Evolutionary conservation across 345 rosid genomes (phyloP).

Genomic region (Stellera chamaejasme): DNA sequence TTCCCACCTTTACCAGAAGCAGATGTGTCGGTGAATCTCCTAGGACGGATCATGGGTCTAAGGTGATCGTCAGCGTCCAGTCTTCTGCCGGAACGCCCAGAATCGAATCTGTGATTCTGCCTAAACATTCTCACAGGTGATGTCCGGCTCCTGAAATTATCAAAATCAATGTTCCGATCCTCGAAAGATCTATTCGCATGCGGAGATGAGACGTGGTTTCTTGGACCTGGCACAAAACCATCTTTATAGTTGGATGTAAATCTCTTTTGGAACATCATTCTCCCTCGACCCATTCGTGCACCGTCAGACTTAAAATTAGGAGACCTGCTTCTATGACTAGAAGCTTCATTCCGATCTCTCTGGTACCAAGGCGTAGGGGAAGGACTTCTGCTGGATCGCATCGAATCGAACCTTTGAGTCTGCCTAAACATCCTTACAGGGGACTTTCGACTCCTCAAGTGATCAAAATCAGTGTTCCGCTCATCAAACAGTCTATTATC

Average conservation of each 20-base stretch:
- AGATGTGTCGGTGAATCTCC: slow-evolving; percentile 19
- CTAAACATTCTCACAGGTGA: slow-evolving; percentile 26
- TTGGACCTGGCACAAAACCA: slow-evolving; percentile 27
- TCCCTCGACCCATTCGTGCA: slow-evolving; percentile 26
- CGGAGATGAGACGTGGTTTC: slow-evolving; percentile 26
- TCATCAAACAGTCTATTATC: slow-evolving; percentile 30
- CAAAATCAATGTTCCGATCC: slow-evolving; percentile 24
- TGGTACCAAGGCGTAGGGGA: slow-evolving; percentile 26
- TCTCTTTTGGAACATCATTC: slow-evolving; percentile 35
- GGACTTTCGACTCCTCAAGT: slow-evolving; percentile 30
- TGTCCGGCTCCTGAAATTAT: slow-evolving; percentile 29
- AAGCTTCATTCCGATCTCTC: slow-evolving; percentile 26
- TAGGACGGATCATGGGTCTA: slow-evolving; percentile 19
- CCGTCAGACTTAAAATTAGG: slow-evolving; percentile 28
- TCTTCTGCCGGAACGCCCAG: slow-evolving; percentile 17
- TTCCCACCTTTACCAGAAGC: slow-evolving; percentile 18
- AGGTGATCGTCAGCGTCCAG: slow-evolving; percentile 16
- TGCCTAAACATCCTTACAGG: slow-evolving; percentile 24
- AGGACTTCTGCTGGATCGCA: slow-evolving; percentile 19
- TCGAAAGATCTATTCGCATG: slow-evolving; percentile 27
- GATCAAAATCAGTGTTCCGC: slow-evolving; percentile 22
- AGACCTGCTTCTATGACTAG: slow-evolving; percentile 34
- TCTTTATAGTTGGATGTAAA: slow-evolving; percentile 27
- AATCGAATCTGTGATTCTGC: slow-evolving; percentile 30
- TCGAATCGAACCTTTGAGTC: slow-evolving; percentile 30